phyloP scores from a whole-genome alignment of 75 land plant species.

The Adiantum capillusveneris region DNA sequence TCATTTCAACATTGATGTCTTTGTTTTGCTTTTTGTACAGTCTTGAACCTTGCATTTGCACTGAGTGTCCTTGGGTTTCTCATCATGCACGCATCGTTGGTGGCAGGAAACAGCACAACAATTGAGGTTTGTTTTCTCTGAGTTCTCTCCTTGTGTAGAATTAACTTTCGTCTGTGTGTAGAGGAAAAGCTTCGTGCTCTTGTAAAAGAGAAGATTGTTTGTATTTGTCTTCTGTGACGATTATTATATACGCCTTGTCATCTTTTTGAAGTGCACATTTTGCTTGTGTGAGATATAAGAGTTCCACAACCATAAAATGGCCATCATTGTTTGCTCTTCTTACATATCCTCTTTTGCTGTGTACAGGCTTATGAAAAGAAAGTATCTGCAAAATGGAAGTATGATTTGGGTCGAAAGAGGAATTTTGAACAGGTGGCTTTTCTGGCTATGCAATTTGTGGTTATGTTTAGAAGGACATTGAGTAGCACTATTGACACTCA shows the following conservation, averaged over 20 bases:
- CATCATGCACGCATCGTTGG: conserved; percentile 86
- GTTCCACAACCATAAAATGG: too few species aligned
- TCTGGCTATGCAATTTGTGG: background rate
- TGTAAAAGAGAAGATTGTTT: too few species aligned
- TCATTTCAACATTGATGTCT: background rate
- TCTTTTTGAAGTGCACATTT: too few species aligned
- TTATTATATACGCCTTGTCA: too few species aligned
- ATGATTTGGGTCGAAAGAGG: conserved; percentile 70
- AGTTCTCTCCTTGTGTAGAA: background rate
- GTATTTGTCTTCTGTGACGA: too few species aligned
- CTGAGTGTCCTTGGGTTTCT: conserved; percentile 85
- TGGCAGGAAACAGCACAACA: conserved; percentile 83
- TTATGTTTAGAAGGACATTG: background rate
- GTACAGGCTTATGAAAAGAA: conserved; percentile 89
- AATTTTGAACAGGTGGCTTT: conserved; percentile 78
- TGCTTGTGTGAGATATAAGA: too few species aligned
- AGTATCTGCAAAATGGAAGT: conserved; percentile 72
- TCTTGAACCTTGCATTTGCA: conserved; percentile 83
- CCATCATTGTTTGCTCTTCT: too few species aligned
- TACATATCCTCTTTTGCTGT: too few species aligned
- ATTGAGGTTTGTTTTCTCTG: conserved; percentile 56
- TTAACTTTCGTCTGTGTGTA: too few species aligned
- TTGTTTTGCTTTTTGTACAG: conserved; percentile 24
- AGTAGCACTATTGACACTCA: background rate
- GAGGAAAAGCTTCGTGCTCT: too few species aligned